A percentile compares a stretch with the other conserved stretches of the same genome.
Evolutionary conservation across 2,329 filamentous ascomycete genomes (phyloP).

Genomic region (Aspergillus texensis): DNA sequence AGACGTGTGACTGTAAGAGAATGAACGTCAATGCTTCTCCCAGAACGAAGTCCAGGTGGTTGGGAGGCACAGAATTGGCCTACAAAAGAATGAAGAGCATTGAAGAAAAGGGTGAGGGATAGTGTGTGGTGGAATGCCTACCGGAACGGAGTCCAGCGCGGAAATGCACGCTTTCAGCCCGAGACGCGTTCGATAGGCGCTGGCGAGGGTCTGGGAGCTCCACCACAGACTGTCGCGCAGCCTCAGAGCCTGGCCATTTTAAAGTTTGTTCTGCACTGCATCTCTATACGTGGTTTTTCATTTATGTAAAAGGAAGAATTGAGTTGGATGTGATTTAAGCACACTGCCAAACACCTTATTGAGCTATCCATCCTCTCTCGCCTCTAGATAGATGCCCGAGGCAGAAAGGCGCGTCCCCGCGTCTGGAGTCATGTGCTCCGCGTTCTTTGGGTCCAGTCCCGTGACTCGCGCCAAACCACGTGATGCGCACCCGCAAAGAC

Average conservation of each 20-base stretch:
- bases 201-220: constrained; percentile 32
- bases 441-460: constrained; percentile 25
- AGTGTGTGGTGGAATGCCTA: constrained; percentile 39
- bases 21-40: constrained; percentile 20
- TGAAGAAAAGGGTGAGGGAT: constrained; percentile 25
- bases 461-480: constrained; percentile 25
- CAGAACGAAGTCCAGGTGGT: constrained; percentile 23
- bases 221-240: constrained; percentile 30
- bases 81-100: constrained; percentile 29
- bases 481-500: constrained; percentile 8
- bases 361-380: neutral
- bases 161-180: constrained; percentile 44
- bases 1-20: constrained; percentile 21
- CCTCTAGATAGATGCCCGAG: neutral
- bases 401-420: constrained; percentile 21
- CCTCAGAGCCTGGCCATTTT: constrained; percentile 14
- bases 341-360: neutral
- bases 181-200: constrained; percentile 46
- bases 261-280: constrained; percentile 20
- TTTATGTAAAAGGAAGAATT: neutral
- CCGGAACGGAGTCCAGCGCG: constrained; percentile 40
- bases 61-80: constrained; percentile 27
- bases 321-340: neutral
- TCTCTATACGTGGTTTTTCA: constrained; percentile 2
- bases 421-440: constrained; percentile 21